Conservation (phyloP, 352 stramenopile genomes). For the Pythium grandisporangium region DNA sequence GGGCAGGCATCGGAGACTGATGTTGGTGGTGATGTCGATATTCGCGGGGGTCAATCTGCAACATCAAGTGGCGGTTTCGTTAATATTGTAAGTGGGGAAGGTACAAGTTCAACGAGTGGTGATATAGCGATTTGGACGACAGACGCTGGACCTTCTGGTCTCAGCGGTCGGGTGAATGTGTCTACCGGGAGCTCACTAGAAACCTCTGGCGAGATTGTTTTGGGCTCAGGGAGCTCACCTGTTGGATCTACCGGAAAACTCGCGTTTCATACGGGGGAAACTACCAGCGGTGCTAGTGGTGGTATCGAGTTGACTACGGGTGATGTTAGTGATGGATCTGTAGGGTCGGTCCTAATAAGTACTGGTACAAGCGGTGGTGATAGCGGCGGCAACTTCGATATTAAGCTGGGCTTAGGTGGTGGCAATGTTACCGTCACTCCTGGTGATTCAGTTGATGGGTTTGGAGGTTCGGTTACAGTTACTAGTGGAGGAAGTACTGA, state of each 20-base stretch:
- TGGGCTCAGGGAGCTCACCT: slow-evolving; percentile 24
- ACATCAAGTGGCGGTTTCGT: slow-evolving; percentile 33
- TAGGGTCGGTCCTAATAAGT: slow-evolving; percentile 11
- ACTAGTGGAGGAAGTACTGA: slow-evolving; percentile 1
- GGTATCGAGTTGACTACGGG: slow-evolving; percentile 6
- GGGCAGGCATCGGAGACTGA: slow-evolving; percentile 27
- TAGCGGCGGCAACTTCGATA: slow-evolving; percentile 8
- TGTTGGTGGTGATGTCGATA: slow-evolving; percentile 21
- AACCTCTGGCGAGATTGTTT: slow-evolving; percentile 19
- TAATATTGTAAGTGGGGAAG: too few species aligned
- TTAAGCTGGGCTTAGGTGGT: slow-evolving; percentile 8
- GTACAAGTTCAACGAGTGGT: too few species aligned
- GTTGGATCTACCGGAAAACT: slow-evolving; percentile 4
- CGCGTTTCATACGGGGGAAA: slow-evolving; percentile 3
- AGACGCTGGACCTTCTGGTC: slow-evolving; percentile 20
- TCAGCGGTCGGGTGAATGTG: too few species aligned
- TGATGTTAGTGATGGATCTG: slow-evolving; percentile 1
- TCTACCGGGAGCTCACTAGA: too few species aligned
- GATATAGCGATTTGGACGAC: slow-evolving; percentile 25
- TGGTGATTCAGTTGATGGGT: slow-evolving; percentile 1
- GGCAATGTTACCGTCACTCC: slow-evolving; percentile 12
- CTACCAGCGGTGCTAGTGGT: slow-evolving; percentile 3
- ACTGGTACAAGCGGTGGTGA: slow-evolving; percentile 2
- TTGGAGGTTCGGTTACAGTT: slow-evolving; percentile 6
- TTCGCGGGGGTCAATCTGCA: slow-evolving; percentile 29